A percentile compares a stretch with the other conserved stretches of the same genome.
Evolutionary conservation across 2,329 filamentous ascomycete species (phyloP).

Genomic region (Hypoxylon sp.): DNA sequence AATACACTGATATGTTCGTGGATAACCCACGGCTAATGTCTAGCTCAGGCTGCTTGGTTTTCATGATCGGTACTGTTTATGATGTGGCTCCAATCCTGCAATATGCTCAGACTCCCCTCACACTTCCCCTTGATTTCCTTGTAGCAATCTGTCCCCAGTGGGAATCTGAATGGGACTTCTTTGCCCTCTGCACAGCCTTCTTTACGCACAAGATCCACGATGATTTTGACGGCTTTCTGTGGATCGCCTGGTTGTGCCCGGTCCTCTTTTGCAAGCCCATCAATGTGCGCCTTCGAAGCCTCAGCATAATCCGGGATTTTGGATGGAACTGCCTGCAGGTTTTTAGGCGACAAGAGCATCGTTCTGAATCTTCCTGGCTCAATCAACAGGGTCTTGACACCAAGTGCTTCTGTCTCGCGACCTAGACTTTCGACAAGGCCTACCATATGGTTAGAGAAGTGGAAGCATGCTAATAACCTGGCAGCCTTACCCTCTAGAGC

Average conservation of each 20-base stretch:
- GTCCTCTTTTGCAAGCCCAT: slow-evolving; percentile 32
- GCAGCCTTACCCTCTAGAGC: slow-evolving; percentile 37
- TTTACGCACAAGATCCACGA: slow-evolving; percentile 39
- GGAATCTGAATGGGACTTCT: slow-evolving; percentile 40
- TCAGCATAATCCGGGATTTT: slow-evolving; percentile 33
- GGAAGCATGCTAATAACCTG: neutral
- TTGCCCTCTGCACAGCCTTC: slow-evolving; percentile 37
- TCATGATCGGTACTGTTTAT: slow-evolving; percentile 42
- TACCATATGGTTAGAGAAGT: slow-evolving; percentile 11
- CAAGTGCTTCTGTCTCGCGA: slow-evolving; percentile 36
- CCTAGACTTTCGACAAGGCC: slow-evolving; percentile 39
- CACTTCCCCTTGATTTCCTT: slow-evolving; percentile 37
- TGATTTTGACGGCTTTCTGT: slow-evolving; percentile 38
- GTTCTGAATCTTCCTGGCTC: slow-evolving; percentile 44
- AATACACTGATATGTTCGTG: neutral
- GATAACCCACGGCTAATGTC: neutral
- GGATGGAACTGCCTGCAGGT: slow-evolving; percentile 17
- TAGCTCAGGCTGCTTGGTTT: neutral
- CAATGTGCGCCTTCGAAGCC: slow-evolving; percentile 8
- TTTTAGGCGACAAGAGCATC: slow-evolving; percentile 33
- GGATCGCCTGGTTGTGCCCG: slow-evolving; percentile 39
- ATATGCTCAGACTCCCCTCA: slow-evolving; percentile 32
- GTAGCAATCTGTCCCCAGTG: slow-evolving; percentile 37
- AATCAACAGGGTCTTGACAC: slow-evolving; percentile 39
- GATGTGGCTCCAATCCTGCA: slow-evolving; percentile 34